Evolutionary conservation across 2,329 filamentous ascomycete species (phyloP), one percentile per base, ranked within the genome.

Genomic region (Exophiala sideris): DNA sequence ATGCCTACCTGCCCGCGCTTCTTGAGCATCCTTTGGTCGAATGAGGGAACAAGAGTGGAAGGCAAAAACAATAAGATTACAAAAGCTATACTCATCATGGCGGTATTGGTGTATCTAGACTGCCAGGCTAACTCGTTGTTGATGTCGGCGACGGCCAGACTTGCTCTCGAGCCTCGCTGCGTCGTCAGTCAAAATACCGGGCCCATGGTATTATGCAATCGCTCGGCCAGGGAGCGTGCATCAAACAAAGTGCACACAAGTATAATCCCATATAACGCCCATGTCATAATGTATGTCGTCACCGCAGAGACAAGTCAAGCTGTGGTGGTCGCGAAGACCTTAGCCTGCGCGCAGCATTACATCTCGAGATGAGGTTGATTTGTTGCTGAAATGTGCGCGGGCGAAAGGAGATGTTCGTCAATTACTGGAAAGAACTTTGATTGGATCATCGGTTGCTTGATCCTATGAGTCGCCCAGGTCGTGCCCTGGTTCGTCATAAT

Each of bases 41-140:
- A 55, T 3, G 52, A 56, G 16, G 59, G 57, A 18, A 62, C 53
- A 47, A 62, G 60, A 1, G 59, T 62, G 3, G 52, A 52, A 1
- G 59, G 59, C 7, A 62, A 45, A 34, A 62, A 62, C 9, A 62
- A 20, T 20, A 62, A 47, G 1, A 40, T 48, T 1, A 56, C 57
- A 9, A 62, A 57, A 12, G 59, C 59, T 36, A 62, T 58, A 3
- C 57, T 54, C 52, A 52, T 55, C 59, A 62, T 62, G 16, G 54
- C 41, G 29, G 49, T 55, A 20, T 60, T 62, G 41, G 54, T 57
- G 14, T 42, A 53, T 33, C 53, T 51, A 9, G 54, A 54, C 39
- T 62, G 59, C 57, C 59, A 59, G 2, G 57, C 58, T 32, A 60
- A 50, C 36, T 60, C 58, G 36, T 60, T 58, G 49, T 60, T 60